A percentile compares a stretch with the other conserved stretches of the same genome.
Evolutionary conservation across 2,329 filamentous ascomycete species (phyloP).

Genomic region (Dothideomycetes sp.): DNA sequence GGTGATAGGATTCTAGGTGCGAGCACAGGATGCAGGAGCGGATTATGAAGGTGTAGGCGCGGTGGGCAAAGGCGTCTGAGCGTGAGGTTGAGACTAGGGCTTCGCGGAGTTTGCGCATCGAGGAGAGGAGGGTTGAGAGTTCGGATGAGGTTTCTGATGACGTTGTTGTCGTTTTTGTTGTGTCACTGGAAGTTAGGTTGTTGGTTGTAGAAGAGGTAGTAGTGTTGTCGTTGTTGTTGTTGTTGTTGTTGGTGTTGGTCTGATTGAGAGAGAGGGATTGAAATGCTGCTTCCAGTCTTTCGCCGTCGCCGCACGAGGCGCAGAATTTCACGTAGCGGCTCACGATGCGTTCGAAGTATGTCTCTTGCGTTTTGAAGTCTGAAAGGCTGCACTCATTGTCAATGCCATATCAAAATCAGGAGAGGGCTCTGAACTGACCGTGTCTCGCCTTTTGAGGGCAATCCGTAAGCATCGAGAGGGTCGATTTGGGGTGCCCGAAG

Average conservation of each 20-base stretch:
- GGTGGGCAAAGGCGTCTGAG: slow-evolving; percentile 70
- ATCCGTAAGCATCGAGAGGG: slow-evolving; percentile 68
- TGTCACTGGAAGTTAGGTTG: slow-evolving; percentile 6
- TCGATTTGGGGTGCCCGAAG: slow-evolving; percentile 68
- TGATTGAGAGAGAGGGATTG: slow-evolving; percentile 49
- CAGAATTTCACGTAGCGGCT: slow-evolving; percentile 87
- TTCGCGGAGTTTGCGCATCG: slow-evolving; percentile 86
- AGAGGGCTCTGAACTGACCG: slow-evolving; percentile 44
- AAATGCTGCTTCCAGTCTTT: slow-evolving; percentile 67
- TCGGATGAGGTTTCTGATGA: slow-evolving; percentile 24
- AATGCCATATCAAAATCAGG: neutral
- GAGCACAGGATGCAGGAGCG: slow-evolving; percentile 71
- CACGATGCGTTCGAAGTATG: slow-evolving; percentile 78
- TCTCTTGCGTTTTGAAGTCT: slow-evolving; percentile 69
- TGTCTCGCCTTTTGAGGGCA: slow-evolving; percentile 85
- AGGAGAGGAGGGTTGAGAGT: slow-evolving; percentile 66
- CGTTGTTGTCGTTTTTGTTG: neutral
- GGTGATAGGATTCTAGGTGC: slow-evolving; percentile 82
- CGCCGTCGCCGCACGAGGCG: slow-evolving; percentile 59
- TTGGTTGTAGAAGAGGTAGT: slow-evolving; percentile 14
- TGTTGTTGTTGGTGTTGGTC: neutral
- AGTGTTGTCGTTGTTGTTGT: slow-evolving; percentile 1
- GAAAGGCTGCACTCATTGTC: slow-evolving; percentile 29
- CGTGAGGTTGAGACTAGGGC: slow-evolving; percentile 72
- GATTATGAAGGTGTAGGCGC: slow-evolving; percentile 86